Evolutionary conservation across 257 asterid species (phyloP).

Genomic region (Catharanthus roseus): DNA sequence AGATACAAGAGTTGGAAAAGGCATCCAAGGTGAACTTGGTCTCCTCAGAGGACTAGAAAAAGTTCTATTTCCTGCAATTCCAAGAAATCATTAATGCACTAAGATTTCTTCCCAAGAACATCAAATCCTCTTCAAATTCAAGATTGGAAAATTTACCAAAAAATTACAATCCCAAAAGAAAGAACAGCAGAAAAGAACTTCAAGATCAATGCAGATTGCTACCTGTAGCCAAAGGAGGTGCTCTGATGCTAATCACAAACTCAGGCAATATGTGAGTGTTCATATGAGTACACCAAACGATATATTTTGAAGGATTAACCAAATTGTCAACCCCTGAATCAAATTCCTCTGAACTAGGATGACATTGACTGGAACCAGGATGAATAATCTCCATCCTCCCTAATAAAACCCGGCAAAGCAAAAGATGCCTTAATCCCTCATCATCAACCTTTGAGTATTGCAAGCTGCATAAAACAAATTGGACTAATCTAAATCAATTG

Average conservation of each 20-base stretch:
- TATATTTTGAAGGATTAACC: conserved; percentile 26
- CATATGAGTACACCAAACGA: conserved; percentile 29
- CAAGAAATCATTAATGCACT: no score
- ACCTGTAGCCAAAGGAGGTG: conserved; percentile 11
- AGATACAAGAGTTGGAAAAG: no score
- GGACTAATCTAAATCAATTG: not conserved
- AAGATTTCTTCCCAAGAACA: no score
- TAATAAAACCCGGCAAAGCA: conserved; percentile 38
- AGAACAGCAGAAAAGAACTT: not conserved
- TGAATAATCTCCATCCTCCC: conserved; percentile 29
- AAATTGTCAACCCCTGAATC: conserved; percentile 32
- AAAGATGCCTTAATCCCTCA: conserved; percentile 24
- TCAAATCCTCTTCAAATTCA: not conserved
- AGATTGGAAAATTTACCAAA: not conserved
- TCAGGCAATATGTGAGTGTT: conserved; percentile 31
- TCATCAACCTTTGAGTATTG: conserved; percentile 23
- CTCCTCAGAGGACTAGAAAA: no score
- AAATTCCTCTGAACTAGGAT: conserved; percentile 25
- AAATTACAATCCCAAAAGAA: not conserved
- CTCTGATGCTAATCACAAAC: conserved; percentile 27
- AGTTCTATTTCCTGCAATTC: no score
- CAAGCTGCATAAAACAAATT: conserved; percentile 16
- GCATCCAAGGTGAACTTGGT: no score
- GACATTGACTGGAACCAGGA: conserved; percentile 27
- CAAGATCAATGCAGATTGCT: not conserved